These are phyloP conservation scores for Fusarium dlaminii DNA, from an alignment of 2,329 filamentous ascomycete genomes.

Conservation along the genomic window DNA sequence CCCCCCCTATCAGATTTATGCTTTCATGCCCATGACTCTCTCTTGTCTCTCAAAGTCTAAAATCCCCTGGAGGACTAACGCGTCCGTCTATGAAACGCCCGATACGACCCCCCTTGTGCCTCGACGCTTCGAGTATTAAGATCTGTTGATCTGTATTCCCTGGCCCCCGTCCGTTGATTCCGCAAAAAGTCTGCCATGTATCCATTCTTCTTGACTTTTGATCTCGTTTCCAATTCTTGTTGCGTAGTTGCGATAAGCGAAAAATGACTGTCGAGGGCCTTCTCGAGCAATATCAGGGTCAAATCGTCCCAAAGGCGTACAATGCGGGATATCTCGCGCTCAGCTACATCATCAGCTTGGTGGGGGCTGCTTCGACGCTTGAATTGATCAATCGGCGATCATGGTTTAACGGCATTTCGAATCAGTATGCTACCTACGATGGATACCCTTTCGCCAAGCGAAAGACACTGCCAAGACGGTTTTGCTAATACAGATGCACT, in stretches of 20 bases:
- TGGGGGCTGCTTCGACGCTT: constrained; percentile 18
- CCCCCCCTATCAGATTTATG: background rate
- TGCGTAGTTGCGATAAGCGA: background rate
- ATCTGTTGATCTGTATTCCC: background rate
- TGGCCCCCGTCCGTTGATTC: background rate
- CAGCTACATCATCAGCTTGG: constrained; percentile 16
- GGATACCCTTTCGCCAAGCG: background rate
- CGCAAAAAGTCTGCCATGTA: background rate
- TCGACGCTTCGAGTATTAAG: background rate
- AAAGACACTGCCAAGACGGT: background rate
- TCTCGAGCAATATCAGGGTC: constrained; percentile 9
- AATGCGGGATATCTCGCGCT: constrained; percentile 12
- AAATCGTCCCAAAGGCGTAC: constrained; percentile 16
- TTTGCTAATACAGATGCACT: background rate
- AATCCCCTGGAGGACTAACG: background rate
- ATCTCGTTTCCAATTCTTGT: background rate
- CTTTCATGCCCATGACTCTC: background rate
- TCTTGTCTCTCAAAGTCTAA: background rate
- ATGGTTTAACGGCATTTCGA: constrained; percentile 19
- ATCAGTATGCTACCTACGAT: background rate
- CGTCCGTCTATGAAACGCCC: background rate
- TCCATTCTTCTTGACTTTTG: background rate
- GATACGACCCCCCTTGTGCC: background rate
- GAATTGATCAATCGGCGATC: constrained; percentile 19
- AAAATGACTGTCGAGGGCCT: constrained; percentile 10